Base-by-base conservation (phyloP, 108 stramenopile genomes). In the Nannochloropsis salina region DNA sequence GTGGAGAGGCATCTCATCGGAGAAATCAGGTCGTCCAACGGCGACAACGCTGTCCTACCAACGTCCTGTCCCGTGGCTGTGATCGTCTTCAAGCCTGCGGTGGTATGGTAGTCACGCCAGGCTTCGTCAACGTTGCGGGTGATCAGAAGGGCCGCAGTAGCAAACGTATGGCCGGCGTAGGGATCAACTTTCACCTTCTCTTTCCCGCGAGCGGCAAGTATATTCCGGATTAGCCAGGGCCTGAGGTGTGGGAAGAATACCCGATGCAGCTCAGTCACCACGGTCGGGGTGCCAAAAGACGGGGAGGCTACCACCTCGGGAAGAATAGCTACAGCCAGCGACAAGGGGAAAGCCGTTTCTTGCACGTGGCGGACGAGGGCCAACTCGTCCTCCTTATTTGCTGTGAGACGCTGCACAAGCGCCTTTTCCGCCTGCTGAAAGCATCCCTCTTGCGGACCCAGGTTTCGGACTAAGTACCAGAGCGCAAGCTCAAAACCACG, bases 121-220 rank as follows among this genome's bases (percentile, higher is more conserved):
- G 61, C 61, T n/a, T 74, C 61, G 61, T 74, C 61, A 15, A 74
- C 61, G n/a, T 74, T 74, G 8, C n/a, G 61, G 61, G 61, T n/a
- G 61, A 74, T 74, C 20, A 74, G 15, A n/a, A 74, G 61, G n/a
- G 61, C 61, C 20, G 61, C 61, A 15, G 61, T n/a, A 2, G 61
- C 6, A 8, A 74, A 74, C 15, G 61, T n/a, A 6, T 74, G 4
- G 61, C 61, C n/a, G 61, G 20, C 61, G 8, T 6, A 74, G 61
- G 61, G 8, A 6, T 74, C 61, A 15, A 74, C 20, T n/a, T 74
- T 74, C n/a, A n/a, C 61, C 61, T 74, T 74, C 61, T n/a, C 61
- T 74, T 74, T 74, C 61, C n/a, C 61, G 61, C 61, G 61, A 15
- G 61, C 61, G 61, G 61, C 61, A n/a, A 74, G 61, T 15, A 74